Percentiles rank a stretch among this genome's conserved stretches.
phyloP scores from a whole-genome alignment of 768 basidiomycete genomes.

The Tubosaeta sp. region DNA sequence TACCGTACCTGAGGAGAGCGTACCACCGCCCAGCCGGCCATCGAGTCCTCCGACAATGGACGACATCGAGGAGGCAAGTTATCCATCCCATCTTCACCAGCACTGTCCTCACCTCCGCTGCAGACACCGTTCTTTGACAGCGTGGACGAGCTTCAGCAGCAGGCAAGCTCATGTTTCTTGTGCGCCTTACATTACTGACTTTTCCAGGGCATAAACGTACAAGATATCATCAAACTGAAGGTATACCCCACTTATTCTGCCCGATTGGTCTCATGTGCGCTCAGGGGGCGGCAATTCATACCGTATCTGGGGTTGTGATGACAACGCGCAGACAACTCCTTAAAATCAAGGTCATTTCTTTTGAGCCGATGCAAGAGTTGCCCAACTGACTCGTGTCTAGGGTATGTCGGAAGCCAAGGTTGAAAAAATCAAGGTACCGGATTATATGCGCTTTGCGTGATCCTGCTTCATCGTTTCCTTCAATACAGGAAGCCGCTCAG shows the following conservation, averaged over 20 bases:
- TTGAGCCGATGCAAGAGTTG: neutral
- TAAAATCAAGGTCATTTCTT: slow-evolving; percentile 77
- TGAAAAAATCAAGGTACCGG: slow-evolving; percentile 84
- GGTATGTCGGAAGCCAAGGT: slow-evolving; percentile 97
- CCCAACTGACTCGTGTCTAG: slow-evolving; percentile 35
- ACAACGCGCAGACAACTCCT: slow-evolving; percentile 84
- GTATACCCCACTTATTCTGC: slow-evolving; percentile 30
- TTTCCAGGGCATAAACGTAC: slow-evolving; percentile 84
- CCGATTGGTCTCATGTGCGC: neutral
- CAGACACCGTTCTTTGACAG: slow-evolving; percentile 67
- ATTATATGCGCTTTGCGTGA: slow-evolving; percentile 10
- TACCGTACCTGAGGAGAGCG: slow-evolving; percentile 22
- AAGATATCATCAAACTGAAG: slow-evolving; percentile 94
- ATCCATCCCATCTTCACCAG: neutral
- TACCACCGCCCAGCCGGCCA: slow-evolving; percentile 26
- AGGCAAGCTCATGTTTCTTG: slow-evolving; percentile 40
- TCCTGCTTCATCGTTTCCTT: neutral
- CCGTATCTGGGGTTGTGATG: slow-evolving; percentile 85
- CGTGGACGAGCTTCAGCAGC: slow-evolving; percentile 82
- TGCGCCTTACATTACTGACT: slow-evolving; percentile 6
- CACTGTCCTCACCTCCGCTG: neutral
- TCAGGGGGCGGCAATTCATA: slow-evolving; percentile 77
- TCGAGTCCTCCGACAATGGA: slow-evolving; percentile 26
- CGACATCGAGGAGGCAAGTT: slow-evolving; percentile 41
- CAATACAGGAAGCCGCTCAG: slow-evolving; percentile 77